Conservation (phyloP, 306 rosid species). For the Aeschynomene evenia region DNA sequence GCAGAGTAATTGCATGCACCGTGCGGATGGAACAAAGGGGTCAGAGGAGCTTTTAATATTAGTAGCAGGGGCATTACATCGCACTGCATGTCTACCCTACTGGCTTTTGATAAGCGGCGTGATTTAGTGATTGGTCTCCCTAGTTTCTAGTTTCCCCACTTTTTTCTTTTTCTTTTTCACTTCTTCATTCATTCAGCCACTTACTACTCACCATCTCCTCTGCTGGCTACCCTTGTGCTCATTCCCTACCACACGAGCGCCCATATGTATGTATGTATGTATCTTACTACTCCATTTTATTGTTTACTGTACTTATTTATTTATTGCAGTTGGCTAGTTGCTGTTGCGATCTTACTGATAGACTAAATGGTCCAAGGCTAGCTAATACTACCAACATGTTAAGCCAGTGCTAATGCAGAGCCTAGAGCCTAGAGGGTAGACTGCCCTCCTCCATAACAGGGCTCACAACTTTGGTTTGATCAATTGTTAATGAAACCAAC, state of each 20-base stretch:
- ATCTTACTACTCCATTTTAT: not conserved
- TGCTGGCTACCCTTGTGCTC: not conserved
- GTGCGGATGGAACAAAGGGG: conserved; percentile 11
- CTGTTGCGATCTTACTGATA: not conserved
- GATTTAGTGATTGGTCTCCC: conserved; percentile 14
- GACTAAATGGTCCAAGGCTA: not conserved
- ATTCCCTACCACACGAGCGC: not conserved
- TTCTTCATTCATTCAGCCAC: not conserved
- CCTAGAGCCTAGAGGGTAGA: too few relatives aligned
- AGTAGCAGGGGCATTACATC: not conserved
- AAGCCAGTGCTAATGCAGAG: not conserved
- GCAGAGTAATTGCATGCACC: conserved; percentile 22
- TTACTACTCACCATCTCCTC: too few relatives aligned
- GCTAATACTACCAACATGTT: not conserved
- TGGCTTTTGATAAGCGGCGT: conserved; percentile 5
- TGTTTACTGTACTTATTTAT: not conserved
- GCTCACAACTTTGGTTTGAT: not conserved
- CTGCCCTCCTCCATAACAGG: too few relatives aligned
- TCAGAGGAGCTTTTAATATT: not conserved
- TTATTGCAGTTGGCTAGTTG: not conserved
- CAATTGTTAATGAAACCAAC: not conserved
- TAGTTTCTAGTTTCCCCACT: too few relatives aligned
- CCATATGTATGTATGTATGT: not conserved
- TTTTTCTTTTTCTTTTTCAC: not conserved
- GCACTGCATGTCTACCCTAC: too few relatives aligned